Percentiles rank a stretch among this genome's conserved stretches.
phyloP scores from a whole-genome alignment of 202 grass and related monocot species.

The Tripidium arundinaceum region DNA sequence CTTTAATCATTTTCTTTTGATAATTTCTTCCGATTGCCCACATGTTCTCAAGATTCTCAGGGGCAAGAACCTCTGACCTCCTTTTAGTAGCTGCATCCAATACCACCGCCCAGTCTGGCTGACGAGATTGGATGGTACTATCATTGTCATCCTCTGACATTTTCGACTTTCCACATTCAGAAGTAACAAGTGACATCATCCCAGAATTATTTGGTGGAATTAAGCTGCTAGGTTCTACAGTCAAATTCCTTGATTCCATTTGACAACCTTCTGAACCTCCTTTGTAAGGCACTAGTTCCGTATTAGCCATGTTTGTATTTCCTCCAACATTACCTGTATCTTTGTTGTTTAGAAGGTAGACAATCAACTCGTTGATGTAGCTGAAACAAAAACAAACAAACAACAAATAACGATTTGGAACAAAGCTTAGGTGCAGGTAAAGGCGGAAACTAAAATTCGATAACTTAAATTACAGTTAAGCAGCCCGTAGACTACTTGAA shows the following conservation, averaged over 20 bases:
- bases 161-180: slow-evolving; percentile 36
- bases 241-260: slow-evolving; percentile 28
- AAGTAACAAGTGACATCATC: slow-evolving; percentile 30
- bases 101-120: slow-evolving; percentile 73
- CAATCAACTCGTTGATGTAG: slow-evolving; percentile 92
- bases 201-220: slow-evolving; percentile 34
- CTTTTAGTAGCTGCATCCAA: slow-evolving; percentile 92
- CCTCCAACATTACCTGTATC: slow-evolving; percentile 40
- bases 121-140: slow-evolving; percentile 32
- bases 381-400: slow-evolving; percentile 49
- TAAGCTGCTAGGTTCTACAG: slow-evolving; percentile 32
- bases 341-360: slow-evolving; percentile 66
- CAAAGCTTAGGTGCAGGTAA: slow-evolving; percentile 7
- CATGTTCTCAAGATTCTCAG: slow-evolving; percentile 99
- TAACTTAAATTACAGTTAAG: not conserved
- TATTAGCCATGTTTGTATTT: slow-evolving; percentile 41
- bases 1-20: slow-evolving; percentile 84
- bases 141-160: slow-evolving; percentile 37
- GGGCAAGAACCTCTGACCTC: slow-evolving; percentile 77
- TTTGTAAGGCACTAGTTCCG: slow-evolving; percentile 32
- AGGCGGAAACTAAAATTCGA: not conserved
- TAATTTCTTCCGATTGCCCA: slow-evolving; percentile 98
- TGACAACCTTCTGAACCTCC: slow-evolving; percentile 41
- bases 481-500: not conserved
- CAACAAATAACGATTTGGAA: slow-evolving; percentile 31